Base-by-base conservation (phyloP, 805 yeast species). In the Hanseniaspora lachancei region DNA sequence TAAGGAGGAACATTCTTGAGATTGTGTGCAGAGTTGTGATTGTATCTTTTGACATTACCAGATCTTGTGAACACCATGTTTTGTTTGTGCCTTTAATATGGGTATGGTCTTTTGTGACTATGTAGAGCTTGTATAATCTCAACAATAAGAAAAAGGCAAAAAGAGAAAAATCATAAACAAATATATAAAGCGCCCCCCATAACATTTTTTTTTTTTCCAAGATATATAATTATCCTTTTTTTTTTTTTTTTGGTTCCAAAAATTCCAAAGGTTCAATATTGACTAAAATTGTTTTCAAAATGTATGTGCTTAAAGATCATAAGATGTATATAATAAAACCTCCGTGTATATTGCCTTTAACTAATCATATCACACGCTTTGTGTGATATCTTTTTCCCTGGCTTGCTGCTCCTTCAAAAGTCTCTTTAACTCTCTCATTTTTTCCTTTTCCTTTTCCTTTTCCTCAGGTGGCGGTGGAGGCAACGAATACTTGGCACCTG, bases 391-490 rank as follows among this genome's bases (percentile, higher is more conserved):
- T 13, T 44, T 38, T 21, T 34, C 49, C 23, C 27, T 50, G 23
- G 35, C 44, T 23, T 52, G 56, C 21, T 52, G 56, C 21, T 52
- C 50, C 32, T 52, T 52, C 16, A 52, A 20, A 9, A 52, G 36
- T 39, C 56, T 52, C 23, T 52, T 52, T 20, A 52, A 10, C 18
- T 52, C 56, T 36, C 50, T 36, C 50, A 52, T 38, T 20, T 52
- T 52, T 21, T 52, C 56, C 32, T 39, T 52, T 39, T 52, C 56
- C 20, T 52, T 52, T 16, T 52, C 56, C 20, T 52, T 52, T 29
- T 52, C 56, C 29, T 52, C 56, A 13, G 58, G 44, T 18, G 60
- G 39, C 16, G 57, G 51, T 3, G 57, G 57, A 9, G 48, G 55
- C 4, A 49, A 21, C 2, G 56, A 46, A 39, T 49, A 55, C 27